phyloP scores from a whole-genome alignment of 257 asterid genomes.

The Oldenlandia corymbosa region DNA sequence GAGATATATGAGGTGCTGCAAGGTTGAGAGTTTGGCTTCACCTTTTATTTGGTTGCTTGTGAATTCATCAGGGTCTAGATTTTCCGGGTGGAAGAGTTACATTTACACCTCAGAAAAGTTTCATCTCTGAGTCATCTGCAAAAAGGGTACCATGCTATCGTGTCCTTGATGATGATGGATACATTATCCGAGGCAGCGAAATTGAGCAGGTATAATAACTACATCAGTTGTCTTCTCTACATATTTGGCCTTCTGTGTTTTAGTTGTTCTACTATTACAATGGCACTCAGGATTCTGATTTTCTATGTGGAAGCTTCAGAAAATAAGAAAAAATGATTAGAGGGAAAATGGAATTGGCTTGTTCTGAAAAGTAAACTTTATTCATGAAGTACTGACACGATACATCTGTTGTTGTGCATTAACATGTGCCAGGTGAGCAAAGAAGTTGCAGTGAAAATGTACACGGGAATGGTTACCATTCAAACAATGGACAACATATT shows the following conservation, averaged over 20 bases:
- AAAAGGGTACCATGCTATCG: constrained; percentile 83
- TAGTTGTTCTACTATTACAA: neutral
- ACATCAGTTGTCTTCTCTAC: neutral
- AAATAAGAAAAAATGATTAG: neutral
- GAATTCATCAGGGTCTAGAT: constrained; percentile 46
- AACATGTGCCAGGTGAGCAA: constrained; percentile 43
- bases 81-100: constrained; percentile 85
- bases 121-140: constrained; percentile 55
- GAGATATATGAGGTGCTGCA: too few relatives aligned
- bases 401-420: neutral
- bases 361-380: neutral
- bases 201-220: constrained; percentile 46
- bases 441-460: constrained; percentile 64
- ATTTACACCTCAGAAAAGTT: constrained; percentile 52
- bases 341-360: neutral
- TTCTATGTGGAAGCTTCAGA: too few relatives aligned
- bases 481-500: constrained; percentile 69
- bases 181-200: constrained; percentile 36
- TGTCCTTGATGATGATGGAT: constrained; percentile 75
- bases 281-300: too few relatives aligned
- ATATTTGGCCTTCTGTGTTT: too few relatives aligned
- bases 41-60: neutral
- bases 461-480: constrained; percentile 56
- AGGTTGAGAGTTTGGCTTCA: neutral
- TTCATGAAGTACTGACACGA: neutral